These are phyloP conservation scores for Nigrospora oryzae DNA, from an alignment of 2,329 filamentous ascomycete species.

Conservation along the genomic window DNA sequence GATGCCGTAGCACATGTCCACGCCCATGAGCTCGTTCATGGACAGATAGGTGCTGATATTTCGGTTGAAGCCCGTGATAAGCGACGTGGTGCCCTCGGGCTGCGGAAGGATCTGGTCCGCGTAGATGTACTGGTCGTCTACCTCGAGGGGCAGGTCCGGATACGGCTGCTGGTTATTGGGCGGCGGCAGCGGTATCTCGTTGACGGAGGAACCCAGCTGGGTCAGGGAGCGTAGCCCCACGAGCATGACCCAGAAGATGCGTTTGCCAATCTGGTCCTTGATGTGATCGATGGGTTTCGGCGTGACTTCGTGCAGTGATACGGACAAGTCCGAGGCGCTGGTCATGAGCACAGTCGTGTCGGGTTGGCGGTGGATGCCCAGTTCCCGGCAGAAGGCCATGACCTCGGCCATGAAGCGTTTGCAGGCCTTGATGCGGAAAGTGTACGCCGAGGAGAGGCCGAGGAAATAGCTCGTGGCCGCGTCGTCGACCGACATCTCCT, in stretches of 20 bases:
- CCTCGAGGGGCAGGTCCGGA: slow-evolving; percentile 70
- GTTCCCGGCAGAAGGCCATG: slow-evolving; percentile 57
- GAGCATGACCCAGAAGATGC: slow-evolving; percentile 79
- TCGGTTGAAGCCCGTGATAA: slow-evolving; percentile 72
- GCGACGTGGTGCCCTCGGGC: slow-evolving; percentile 57
- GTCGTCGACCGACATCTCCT: slow-evolving; percentile 48
- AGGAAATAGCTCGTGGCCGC: slow-evolving; percentile 72
- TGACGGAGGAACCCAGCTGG: slow-evolving; percentile 65
- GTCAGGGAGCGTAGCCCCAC: slow-evolving; percentile 69
- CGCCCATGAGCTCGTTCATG: slow-evolving; percentile 69
- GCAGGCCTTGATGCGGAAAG: slow-evolving; percentile 57
- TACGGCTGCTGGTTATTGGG: slow-evolving; percentile 69
- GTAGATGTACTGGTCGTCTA: slow-evolving; percentile 77
- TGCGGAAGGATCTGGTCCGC: slow-evolving; percentile 63
- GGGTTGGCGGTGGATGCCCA: slow-evolving; percentile 55
- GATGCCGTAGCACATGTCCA: slow-evolving; percentile 76
- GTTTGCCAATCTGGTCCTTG: slow-evolving; percentile 64
- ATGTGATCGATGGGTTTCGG: slow-evolving; percentile 55
- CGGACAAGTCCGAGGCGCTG: slow-evolving; percentile 19
- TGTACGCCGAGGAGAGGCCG: slow-evolving; percentile 58
- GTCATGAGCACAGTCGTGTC: slow-evolving; percentile 11
- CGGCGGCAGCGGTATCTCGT: slow-evolving; percentile 67
- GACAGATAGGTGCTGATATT: slow-evolving; percentile 72
- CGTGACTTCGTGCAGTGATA: slow-evolving; percentile 27
- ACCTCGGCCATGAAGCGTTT: slow-evolving; percentile 67